Evolutionary conservation across 495 filamentous ascomycete genomes (phyloP), one percentile per base, ranked within the genome.

Genomic region (Aspergillus nidulans): DNA sequence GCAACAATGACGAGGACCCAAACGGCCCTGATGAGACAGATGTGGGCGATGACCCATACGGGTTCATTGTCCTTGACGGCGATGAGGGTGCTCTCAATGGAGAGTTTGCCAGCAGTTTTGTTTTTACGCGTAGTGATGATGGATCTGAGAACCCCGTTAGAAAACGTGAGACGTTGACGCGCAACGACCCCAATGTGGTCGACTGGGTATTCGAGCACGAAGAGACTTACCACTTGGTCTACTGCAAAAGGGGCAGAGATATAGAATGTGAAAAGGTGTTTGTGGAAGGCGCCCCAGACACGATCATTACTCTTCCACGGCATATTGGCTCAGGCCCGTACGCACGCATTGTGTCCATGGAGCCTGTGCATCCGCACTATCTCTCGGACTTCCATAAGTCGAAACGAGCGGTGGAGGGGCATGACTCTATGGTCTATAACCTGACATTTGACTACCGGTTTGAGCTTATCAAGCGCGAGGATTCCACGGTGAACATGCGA

Each of bases 51-150:
- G 64, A 67, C 55, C 54, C 65, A 6, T 69, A 69, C 32, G 64
- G 66, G 15, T 69, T 69, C 46, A 49, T 69, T 16, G 63, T 69
- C 51, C 54, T 69, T 6, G 62, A 69, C 24, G 66, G 66, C 2
- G 47, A 49, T 19, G 47, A 49, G 19, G 47, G 20, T 19, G 47
- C 47, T 60, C 59, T 21, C 25, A 45, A 26, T 64, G 62, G 24
- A 52, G 53, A 34, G 41, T 69, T 52, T n/a, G n/a, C 47, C 47
- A 38, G 30, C 25, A 38, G 21, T 19, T 49, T 38, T 18, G 19
- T 49, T 18, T 49, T 49, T 16, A 58, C 62, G 21, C 58, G 56
- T 38, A 42, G 42, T 18, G 62, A 67, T 39, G 59, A 61, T 44
- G 38, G 55, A n/a, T 42, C 58, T 16, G 57, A 50, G 16, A 52